These are phyloP conservation scores for Talaromyces sp. DNA, from an alignment of 2,329 filamentous ascomycete species.

Conservation along the genomic window DNA sequence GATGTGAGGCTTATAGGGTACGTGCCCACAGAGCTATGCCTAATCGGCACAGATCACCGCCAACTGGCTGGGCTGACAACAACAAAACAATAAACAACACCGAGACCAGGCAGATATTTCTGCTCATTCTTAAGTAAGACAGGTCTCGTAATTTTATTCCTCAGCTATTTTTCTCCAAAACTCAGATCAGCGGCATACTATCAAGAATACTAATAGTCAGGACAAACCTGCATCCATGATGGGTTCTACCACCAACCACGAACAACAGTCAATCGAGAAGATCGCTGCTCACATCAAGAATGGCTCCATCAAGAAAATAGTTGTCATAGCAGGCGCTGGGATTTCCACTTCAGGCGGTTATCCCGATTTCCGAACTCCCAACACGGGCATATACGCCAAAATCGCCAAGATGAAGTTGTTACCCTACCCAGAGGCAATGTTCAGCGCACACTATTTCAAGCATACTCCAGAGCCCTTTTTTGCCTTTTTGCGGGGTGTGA, in stretches of 20 bases:
- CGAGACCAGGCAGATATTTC: not conserved
- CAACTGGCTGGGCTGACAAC: not conserved
- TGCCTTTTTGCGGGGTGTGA: slow-evolving; percentile 75
- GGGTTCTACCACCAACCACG: not conserved
- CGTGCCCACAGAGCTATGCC: too few relatives aligned
- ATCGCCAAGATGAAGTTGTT: slow-evolving; percentile 68
- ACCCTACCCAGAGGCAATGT: slow-evolving; percentile 79
- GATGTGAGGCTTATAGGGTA: too few relatives aligned
- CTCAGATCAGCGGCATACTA: not conserved
- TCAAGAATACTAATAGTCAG: not conserved
- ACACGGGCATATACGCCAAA: slow-evolving; percentile 81
- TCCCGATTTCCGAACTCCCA: slow-evolving; percentile 81
- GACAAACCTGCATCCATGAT: not conserved
- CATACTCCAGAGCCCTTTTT: slow-evolving; percentile 79
- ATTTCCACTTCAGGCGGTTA: slow-evolving; percentile 59
- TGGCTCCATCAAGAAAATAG: slow-evolving; percentile 15
- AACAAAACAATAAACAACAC: not conserved
- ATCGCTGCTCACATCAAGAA: slow-evolving; percentile 16
- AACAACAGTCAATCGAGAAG: not conserved
- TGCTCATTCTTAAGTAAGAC: not conserved
- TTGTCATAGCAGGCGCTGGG: slow-evolving; percentile 61
- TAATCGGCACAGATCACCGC: too few relatives aligned
- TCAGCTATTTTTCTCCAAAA: not conserved
- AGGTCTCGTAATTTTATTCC: not conserved
- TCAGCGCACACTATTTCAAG: slow-evolving; percentile 78